A percentile compares a stretch with the other conserved stretches of the same genome.
Conservation (phyloP, 495 filamentous ascomycete species). For the Pseudomonodictys pantanalensis region DNA sequence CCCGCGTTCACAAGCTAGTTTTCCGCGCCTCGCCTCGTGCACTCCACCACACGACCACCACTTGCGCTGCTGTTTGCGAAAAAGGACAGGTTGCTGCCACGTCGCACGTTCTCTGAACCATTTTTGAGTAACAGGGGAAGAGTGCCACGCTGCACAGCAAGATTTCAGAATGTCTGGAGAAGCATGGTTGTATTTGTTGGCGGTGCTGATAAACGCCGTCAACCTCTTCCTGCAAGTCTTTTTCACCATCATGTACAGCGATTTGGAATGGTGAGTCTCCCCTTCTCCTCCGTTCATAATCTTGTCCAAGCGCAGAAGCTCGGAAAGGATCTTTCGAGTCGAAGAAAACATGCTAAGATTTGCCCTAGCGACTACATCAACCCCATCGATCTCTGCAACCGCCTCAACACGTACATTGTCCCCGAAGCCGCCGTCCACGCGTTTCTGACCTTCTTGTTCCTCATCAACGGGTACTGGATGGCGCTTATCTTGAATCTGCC, state of each 20-base stretch:
- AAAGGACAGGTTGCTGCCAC: too few species aligned
- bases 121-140: background rate
- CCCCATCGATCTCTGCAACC: constrained; percentile 99
- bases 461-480: constrained; percentile 99
- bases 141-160: constrained; percentile 27
- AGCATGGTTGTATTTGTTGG: constrained; percentile 98
- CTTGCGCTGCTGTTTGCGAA: constrained; percentile 7
- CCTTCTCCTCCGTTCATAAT: background rate
- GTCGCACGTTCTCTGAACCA: too few species aligned
- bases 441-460: constrained; percentile 88
- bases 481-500: constrained; percentile 89
- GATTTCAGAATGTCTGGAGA: constrained; percentile 86
- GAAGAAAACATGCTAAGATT: constrained; percentile 9
- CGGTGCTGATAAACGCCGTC: constrained; percentile 99
- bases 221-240: constrained; percentile 99
- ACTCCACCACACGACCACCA: constrained; percentile 27
- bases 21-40: constrained; percentile 23
- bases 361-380: constrained; percentile 93
- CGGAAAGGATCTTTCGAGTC: background rate
- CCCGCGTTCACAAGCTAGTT: constrained; percentile 16
- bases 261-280: constrained; percentile 86
- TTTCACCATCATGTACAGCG: constrained; percentile 99
- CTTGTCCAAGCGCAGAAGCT: background rate
- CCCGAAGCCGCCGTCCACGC: constrained; percentile 97
- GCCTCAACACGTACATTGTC: constrained; percentile 98